A percentile compares a stretch with the other conserved stretches of the same genome.
Evolutionary conservation across 2,329 filamentous ascomycete species (phyloP).

Genomic region (Rhynchosporium agropyri): DNA sequence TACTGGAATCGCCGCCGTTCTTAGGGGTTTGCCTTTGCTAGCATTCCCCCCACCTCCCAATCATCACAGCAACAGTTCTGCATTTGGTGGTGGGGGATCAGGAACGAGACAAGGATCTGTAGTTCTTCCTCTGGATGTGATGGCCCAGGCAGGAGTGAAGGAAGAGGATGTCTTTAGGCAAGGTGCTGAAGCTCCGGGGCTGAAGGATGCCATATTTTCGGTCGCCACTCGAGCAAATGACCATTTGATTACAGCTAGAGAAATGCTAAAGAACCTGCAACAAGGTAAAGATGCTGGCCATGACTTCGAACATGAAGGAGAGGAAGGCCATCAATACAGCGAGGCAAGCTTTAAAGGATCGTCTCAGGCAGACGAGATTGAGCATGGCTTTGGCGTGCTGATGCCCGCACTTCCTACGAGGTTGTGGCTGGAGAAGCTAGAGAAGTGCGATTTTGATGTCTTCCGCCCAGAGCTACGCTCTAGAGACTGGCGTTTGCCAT

Average conservation of each 20-base stretch:
- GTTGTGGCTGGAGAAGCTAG: slow-evolving; percentile 76
- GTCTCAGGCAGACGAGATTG: slow-evolving; percentile 53
- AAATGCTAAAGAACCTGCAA: slow-evolving; percentile 83
- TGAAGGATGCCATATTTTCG: slow-evolving; percentile 87
- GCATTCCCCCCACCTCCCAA: slow-evolving; percentile 71
- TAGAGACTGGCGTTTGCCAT: slow-evolving; percentile 83
- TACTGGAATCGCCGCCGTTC: slow-evolving; percentile 79
- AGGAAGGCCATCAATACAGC: slow-evolving; percentile 65
- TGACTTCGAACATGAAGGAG: slow-evolving; percentile 83
- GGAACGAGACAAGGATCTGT: slow-evolving; percentile 62
- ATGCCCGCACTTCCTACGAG: slow-evolving; percentile 78
- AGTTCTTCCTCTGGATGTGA: slow-evolving; percentile 83
- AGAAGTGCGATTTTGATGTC: slow-evolving; percentile 84
- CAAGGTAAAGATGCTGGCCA: slow-evolving; percentile 77
- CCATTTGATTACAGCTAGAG: slow-evolving; percentile 88
- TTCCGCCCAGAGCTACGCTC: slow-evolving; percentile 64
- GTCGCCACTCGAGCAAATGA: slow-evolving; percentile 95
- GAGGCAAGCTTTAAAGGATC: slow-evolving; percentile 43
- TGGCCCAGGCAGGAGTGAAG: slow-evolving; percentile 77
- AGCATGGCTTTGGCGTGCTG: slow-evolving; percentile 75
- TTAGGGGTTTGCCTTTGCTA: slow-evolving; percentile 87
- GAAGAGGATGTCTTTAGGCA: slow-evolving; percentile 89
- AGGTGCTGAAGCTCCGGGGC: slow-evolving; percentile 75
- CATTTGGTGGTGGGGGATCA: slow-evolving; percentile 44
- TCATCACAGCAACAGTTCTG: slow-evolving; percentile 54